phyloP scores from a whole-genome alignment of 2,329 filamentous ascomycete species.

The Tolypocladium capitatum region DNA sequence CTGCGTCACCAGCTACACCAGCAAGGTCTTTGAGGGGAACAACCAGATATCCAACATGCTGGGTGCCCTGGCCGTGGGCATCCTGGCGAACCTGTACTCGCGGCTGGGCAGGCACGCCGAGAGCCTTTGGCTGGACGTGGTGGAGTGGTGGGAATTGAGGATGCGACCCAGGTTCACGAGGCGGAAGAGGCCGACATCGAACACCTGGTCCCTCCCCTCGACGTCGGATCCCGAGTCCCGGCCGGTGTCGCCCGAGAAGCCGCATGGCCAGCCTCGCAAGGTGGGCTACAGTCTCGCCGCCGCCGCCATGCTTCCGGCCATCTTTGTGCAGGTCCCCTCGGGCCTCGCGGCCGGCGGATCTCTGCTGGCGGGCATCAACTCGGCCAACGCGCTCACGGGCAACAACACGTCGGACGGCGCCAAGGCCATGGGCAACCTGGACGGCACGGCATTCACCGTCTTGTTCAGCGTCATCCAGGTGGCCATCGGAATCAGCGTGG shows the following conservation, averaged over 20 bases:
- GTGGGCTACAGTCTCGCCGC: constrained; percentile 68
- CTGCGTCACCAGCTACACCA: constrained; percentile 61
- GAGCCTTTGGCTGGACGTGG: constrained; percentile 36
- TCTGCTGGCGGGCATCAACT: constrained; percentile 42
- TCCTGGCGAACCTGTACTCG: constrained; percentile 68
- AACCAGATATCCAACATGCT: constrained; percentile 66
- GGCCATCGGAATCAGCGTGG: constrained; percentile 49
- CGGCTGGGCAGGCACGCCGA: constrained; percentile 47
- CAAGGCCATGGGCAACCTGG: constrained; percentile 17
- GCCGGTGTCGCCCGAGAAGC: constrained; percentile 10
- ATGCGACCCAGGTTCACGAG: constrained; percentile 23
- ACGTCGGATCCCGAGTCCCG: constrained; percentile 20
- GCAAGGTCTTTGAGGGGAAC: constrained; percentile 52
- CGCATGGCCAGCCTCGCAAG: constrained; percentile 22
- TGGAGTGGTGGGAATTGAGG: constrained; percentile 35
- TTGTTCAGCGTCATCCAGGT: constrained; percentile 46
- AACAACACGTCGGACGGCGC: constrained; percentile 17
- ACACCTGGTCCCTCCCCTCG: constrained; percentile 18
- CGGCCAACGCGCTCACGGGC: constrained; percentile 39
- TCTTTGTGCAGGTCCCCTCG: constrained; percentile 59
- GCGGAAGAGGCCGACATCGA: constrained; percentile 13
- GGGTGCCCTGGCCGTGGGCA: constrained; percentile 62
- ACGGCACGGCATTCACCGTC: constrained; percentile 38
- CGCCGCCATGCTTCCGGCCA: constrained; percentile 73
- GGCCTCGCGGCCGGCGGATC: constrained; percentile 48